A percentile compares a stretch with the other conserved stretches of the same genome.
phyloP scores from a whole-genome alignment of 2,329 filamentous ascomycete genomes.

The Thielaviopsis ethacetica region DNA sequence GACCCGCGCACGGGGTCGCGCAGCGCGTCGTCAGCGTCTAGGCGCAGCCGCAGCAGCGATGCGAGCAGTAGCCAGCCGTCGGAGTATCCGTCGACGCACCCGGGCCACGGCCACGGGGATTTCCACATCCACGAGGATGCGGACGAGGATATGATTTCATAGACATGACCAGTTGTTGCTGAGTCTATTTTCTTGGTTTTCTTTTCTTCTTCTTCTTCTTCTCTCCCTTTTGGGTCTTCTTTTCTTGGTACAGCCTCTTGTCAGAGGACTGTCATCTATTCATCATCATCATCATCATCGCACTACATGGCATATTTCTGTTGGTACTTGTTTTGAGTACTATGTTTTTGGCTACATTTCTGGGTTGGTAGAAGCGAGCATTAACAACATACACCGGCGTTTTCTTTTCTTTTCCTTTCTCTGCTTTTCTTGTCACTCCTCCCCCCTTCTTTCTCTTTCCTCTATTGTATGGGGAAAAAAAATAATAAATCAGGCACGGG shows the following conservation, averaged over 20 bases:
- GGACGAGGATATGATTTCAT: constrained; percentile 12
- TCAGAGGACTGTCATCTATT: not conserved
- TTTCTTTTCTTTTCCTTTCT: not conserved
- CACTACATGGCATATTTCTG: not conserved
- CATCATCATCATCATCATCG: too few species aligned
- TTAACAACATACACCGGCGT: not conserved
- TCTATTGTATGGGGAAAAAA: not conserved
- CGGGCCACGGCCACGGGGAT: constrained; percentile 22
- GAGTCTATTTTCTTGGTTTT: not conserved
- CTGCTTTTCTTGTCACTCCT: not conserved
- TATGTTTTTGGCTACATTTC: not conserved
- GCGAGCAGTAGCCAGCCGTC: constrained; percentile 31
- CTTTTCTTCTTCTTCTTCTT: not conserved
- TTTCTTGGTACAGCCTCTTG: not conserved
- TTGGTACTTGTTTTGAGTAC: not conserved
- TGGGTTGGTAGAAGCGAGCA: not conserved
- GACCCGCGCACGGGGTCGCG: constrained; percentile 21
- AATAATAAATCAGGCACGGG: too few species aligned
- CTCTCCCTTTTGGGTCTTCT: not conserved
- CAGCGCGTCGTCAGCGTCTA: not conserved
- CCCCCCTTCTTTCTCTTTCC: not conserved
- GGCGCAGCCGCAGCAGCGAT: constrained; percentile 18
- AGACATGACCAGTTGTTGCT: not conserved
- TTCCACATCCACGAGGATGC: constrained; percentile 27
- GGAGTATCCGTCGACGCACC: constrained; percentile 38